These are phyloP conservation scores for Entomophthora muscae DNA, from an alignment of 371 early-diverging fungal species.

Conservation along the genomic window DNA sequence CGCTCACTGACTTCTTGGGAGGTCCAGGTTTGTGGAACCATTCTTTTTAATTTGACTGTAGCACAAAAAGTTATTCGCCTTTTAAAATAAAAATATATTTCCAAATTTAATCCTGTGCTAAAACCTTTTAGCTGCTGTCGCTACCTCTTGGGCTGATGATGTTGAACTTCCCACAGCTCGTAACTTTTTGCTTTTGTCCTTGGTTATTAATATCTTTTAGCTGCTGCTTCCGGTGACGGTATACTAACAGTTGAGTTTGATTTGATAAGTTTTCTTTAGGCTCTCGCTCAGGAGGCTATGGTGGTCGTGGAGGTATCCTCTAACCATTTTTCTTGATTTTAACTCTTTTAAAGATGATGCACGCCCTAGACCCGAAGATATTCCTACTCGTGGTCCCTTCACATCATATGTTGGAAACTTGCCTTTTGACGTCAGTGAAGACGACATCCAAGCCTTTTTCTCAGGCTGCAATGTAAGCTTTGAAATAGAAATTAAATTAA, in stretches of 20 bases:
- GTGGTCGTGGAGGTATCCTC: conserved; percentile 17
- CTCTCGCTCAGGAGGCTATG: not conserved
- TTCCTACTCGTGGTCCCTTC: conserved; percentile 75
- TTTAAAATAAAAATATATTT: no score
- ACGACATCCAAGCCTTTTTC: conserved; percentile 54
- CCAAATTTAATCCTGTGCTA: no score
- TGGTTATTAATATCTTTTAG: conserved; percentile 4
- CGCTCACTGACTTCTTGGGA: conserved; percentile 55
- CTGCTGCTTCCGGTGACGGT: conserved; percentile 21
- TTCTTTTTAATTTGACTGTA: not conserved
- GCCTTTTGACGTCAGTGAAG: conserved; percentile 59
- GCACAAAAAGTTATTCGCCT: not conserved
- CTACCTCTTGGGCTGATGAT: conserved; percentile 84
- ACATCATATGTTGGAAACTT: conserved; percentile 80
- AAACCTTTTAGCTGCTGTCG: conserved; percentile 19
- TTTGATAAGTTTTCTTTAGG: conserved; percentile 8
- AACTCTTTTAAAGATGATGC: conserved; percentile 15
- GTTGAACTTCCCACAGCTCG: conserved; percentile 80
- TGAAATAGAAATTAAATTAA: no score
- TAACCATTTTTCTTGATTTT: conserved; percentile 7
- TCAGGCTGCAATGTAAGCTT: conserved; percentile 39
- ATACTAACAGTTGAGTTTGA: conserved; percentile 7
- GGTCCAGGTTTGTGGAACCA: conserved; percentile 19
- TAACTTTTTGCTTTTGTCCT: conserved; percentile 22
- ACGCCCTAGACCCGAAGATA: conserved; percentile 36